phyloP scores from a whole-genome alignment of 305 asterid species.

The Plantago rigida region DNA sequence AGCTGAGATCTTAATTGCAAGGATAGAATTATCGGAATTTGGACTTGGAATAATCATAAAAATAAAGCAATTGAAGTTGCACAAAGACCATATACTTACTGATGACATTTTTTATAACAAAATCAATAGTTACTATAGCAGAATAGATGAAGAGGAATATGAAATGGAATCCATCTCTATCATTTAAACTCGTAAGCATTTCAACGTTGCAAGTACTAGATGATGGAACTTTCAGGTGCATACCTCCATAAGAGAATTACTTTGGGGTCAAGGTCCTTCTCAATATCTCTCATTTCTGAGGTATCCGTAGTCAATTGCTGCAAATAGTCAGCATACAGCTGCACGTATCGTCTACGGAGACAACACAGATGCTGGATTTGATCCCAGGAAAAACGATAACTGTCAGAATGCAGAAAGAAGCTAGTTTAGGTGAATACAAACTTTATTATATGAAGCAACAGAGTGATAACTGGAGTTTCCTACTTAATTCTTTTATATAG shows the following conservation, averaged over 20 bases:
- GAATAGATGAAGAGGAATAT: slow-evolving; percentile 22
- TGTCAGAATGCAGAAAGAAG: slow-evolving; percentile 31
- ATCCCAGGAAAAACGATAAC: slow-evolving; percentile 89
- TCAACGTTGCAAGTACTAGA: slow-evolving; percentile 13
- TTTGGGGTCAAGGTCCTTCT: slow-evolving; percentile 86
- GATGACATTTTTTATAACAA: slow-evolving; percentile 6
- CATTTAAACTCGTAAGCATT: slow-evolving; percentile 14
- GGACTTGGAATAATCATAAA: slow-evolving; percentile 13
- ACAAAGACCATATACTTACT: slow-evolving; percentile 5
- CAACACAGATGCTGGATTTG: slow-evolving; percentile 68
- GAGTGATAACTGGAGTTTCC: not conserved
- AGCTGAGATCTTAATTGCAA: slow-evolving; percentile 19
- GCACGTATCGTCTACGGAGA: slow-evolving; percentile 83
- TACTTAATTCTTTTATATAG: too few species aligned
- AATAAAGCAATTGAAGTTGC: slow-evolving; percentile 8
- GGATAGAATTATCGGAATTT: slow-evolving; percentile 16
- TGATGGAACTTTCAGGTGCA: slow-evolving; percentile 19
- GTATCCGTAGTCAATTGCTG: slow-evolving; percentile 48
- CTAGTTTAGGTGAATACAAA: slow-evolving; percentile 12
- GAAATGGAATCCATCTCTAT: slow-evolving; percentile 1
- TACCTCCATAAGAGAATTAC: slow-evolving; percentile 94
- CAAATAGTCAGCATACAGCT: slow-evolving; percentile 73
- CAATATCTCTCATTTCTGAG: slow-evolving; percentile 57
- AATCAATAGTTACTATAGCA: slow-evolving; percentile 7
- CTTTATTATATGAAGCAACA: not conserved